Conservation (phyloP, 2,329 filamentous ascomycete genomes). For the Arthrinium phaeospermum region DNA sequence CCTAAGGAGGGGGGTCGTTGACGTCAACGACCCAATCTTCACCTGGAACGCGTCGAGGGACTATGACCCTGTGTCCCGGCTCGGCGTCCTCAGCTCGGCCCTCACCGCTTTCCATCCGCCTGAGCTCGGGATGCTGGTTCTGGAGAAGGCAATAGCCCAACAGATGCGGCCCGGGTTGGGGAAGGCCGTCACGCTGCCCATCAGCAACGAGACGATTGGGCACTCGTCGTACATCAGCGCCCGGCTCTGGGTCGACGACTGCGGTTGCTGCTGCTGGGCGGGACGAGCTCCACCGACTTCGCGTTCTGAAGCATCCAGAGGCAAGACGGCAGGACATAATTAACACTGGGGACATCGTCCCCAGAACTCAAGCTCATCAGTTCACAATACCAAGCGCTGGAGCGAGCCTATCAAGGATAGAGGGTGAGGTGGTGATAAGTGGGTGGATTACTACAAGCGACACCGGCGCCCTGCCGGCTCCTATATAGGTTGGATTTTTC, state of each 20-base stretch:
- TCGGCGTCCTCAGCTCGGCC: conserved; percentile 30
- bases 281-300: neutral
- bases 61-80: conserved; percentile 32
- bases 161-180: conserved; percentile 24
- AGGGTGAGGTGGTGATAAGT: no score
- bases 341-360: no score
- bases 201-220: conserved; percentile 27
- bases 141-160: conserved; percentile 27
- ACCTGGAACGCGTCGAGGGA: conserved; percentile 31
- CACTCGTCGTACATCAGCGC: conserved; percentile 30
- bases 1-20: conserved; percentile 21
- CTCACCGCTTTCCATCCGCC: conserved; percentile 36
- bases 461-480: neutral
- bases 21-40: conserved; percentile 32
- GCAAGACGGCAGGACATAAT: no score
- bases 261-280: neutral
- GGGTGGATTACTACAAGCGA: neutral
- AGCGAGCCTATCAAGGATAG: no score
- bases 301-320: neutral
- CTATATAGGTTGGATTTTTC: neutral
- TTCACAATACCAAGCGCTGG: no score
- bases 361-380: no score
- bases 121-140: conserved; percentile 30
- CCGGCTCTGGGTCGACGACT: conserved; percentile 23
- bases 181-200: conserved; percentile 26